A percentile compares a stretch with the other conserved stretches of the same genome.
These are phyloP conservation scores for Betula pendula DNA, from an alignment of 306 rosid genomes.

Conservation along the genomic window DNA sequence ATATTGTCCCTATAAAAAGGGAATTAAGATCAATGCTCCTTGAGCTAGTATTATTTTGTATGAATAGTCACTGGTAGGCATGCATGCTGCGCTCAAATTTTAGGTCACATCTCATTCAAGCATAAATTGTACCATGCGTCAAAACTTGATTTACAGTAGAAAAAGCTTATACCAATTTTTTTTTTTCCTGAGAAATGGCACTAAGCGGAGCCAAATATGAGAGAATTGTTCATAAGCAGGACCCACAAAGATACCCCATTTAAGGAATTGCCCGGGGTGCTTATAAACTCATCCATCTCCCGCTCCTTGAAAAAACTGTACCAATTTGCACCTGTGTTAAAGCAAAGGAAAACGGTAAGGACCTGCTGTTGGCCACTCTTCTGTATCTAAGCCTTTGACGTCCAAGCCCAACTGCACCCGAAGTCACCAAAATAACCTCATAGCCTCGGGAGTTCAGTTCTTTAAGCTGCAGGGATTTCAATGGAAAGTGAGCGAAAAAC, in stretches of 20 bases:
- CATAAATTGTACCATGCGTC: neutral
- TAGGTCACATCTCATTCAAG: neutral
- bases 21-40: neutral
- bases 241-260: too few relatives aligned
- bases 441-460: slow-evolving; percentile 67
- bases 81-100: neutral
- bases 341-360: slow-evolving; percentile 9
- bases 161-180: neutral
- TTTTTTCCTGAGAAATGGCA: too few relatives aligned
- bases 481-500: neutral
- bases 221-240: too few relatives aligned
- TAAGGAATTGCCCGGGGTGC: too few relatives aligned
- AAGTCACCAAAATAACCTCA: slow-evolving; percentile 81
- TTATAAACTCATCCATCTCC: too few relatives aligned
- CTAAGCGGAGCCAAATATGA: too few relatives aligned
- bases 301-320: neutral
- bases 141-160: neutral
- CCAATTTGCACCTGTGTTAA: neutral
- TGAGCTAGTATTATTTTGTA: neutral
- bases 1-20: neutral
- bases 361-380: slow-evolving; percentile 90
- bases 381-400: slow-evolving; percentile 83
- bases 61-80: neutral
- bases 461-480: slow-evolving; percentile 59
- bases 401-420: slow-evolving; percentile 93